phyloP scores from a whole-genome alignment of 371 early-diverging fungal species.

The Mortierella sp. region DNA sequence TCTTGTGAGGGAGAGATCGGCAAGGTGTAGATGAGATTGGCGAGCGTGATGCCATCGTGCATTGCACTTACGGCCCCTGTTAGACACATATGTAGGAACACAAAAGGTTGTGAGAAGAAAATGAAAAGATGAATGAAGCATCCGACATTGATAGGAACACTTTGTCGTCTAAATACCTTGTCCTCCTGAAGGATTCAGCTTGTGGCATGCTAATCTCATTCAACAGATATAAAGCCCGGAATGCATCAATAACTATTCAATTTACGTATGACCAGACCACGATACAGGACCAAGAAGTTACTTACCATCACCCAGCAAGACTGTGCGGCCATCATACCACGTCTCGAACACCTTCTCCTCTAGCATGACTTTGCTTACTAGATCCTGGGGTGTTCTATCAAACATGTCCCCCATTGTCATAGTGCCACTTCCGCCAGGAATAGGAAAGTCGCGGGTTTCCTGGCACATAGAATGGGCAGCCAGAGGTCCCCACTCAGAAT shows the following conservation, averaged over 20 bases:
- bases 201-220: conserved; percentile 13
- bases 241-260: no score
- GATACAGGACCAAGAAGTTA: no score
- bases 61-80: conserved; percentile 10
- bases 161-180: neutral
- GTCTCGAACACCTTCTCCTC: conserved; percentile 38
- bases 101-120: neutral
- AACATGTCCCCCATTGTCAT: conserved; percentile 15
- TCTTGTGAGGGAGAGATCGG: neutral
- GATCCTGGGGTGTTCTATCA: conserved; percentile 10
- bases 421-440: neutral
- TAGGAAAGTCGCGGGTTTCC: conserved; percentile 19
- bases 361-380: conserved; percentile 25
- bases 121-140: no score
- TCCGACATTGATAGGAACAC: no score
- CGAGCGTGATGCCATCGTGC: conserved; percentile 14
- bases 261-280: neutral
- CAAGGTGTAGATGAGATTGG: conserved; percentile 12
- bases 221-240: fast-evolving
- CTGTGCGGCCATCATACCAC: conserved; percentile 21
- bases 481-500: conserved; percentile 31
- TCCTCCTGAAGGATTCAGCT: conserved; percentile 18
- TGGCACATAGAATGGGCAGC: conserved; percentile 34
- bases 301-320: conserved; percentile 25
- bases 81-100: no score